A percentile compares a stretch with the other conserved stretches of the same genome.
These are phyloP conservation scores for Chaetomium fimeti DNA, from an alignment of 495 filamentous ascomycete genomes.

Conservation along the genomic window DNA sequence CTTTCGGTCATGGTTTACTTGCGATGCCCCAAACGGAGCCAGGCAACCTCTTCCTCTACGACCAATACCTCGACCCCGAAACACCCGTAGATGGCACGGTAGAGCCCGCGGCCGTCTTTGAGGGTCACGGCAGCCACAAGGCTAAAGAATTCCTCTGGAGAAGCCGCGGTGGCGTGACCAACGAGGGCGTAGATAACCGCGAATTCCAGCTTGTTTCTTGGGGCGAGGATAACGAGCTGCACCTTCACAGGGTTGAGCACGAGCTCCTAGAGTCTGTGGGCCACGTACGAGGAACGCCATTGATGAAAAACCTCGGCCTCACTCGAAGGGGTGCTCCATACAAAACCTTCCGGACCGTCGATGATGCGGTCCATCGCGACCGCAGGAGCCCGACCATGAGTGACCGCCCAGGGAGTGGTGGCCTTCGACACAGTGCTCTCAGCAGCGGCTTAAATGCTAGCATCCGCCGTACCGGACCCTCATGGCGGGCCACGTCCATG, in stretches of 20 bases:
- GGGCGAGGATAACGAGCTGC: conserved; percentile 81
- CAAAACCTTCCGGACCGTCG: conserved; percentile 69
- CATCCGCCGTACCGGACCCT: conserved; percentile 38
- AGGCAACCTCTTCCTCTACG: conserved; percentile 81
- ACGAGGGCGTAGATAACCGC: conserved; percentile 72
- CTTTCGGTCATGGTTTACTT: conserved; percentile 81
- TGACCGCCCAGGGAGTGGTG: conserved; percentile 45
- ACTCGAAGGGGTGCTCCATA: conserved; percentile 85
- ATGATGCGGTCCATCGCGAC: conserved; percentile 50
- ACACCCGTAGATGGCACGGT: conserved; percentile 45
- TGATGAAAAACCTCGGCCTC: conserved; percentile 64
- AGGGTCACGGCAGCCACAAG: conserved; percentile 74
- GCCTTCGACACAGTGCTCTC: conserved; percentile 44
- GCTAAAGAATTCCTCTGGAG: conserved; percentile 96
- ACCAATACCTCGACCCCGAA: conserved; percentile 52
- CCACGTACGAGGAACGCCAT: conserved; percentile 65
- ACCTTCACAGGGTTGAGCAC: conserved; percentile 70
- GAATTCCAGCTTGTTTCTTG: conserved; percentile 94
- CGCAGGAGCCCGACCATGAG: conserved; percentile 51
- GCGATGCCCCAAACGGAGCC: conserved; percentile 92
- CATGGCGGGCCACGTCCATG: conserved; percentile 59
- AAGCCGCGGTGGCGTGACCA: conserved; percentile 66
- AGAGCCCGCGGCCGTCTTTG: conserved; percentile 69
- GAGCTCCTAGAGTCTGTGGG: conserved; percentile 69
- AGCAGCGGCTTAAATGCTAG: conserved; percentile 47